Base-by-base conservation (phyloP, 1,284 basidiomycete species). In the Ustilago lituana region DNA sequence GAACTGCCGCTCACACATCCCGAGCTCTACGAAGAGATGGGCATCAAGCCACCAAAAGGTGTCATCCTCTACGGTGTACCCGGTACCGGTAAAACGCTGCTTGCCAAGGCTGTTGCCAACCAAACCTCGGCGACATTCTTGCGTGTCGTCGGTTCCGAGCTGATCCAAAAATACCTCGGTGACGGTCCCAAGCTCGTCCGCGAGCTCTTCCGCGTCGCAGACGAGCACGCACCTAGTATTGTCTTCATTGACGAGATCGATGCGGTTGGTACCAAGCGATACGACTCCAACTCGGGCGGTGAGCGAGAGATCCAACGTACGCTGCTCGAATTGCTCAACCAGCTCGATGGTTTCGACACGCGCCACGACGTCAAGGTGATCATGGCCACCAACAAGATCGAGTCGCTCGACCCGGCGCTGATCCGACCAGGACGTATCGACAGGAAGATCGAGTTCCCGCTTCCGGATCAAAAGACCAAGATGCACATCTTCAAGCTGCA, bases 351-450 rank as follows among this genome's bases (percentile, higher is more conserved):
- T 35, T 98, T 99, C 84, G 96, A 98, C 83, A 94, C 93, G n/a
- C 89, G 94, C 60, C 94, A 94, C 27, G 95, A 98, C 82, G 95
- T 99, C 68, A 98, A 98, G 84, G 94, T 97, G 31, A 85, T 85
- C 76, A 85, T 85, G 84, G 92, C 92, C 22, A 93, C 91, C 33
- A 95, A 95, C 84, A 89, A 88, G 84, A 98, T 98, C 73, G 94
- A 97, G 82, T 89, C 91, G 3, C 87, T 98, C 39, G 95, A 98
- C 83, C 95, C 95, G 41, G 95, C 95, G 17, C 88, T 98, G 54
- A 96, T 98, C 79, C 91, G 96, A 62, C 95, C 96, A 3, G 96
- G 96, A n/a, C 93, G 96, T 80, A 98, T 99, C 74, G 96, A 99
- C 81, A 88, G 96, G 56, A 98, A 99, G 87, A 98, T 99, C 59